phyloP scores from a whole-genome alignment of 495 filamentous ascomycete species.

The Alectoria sarmentosa region DNA sequence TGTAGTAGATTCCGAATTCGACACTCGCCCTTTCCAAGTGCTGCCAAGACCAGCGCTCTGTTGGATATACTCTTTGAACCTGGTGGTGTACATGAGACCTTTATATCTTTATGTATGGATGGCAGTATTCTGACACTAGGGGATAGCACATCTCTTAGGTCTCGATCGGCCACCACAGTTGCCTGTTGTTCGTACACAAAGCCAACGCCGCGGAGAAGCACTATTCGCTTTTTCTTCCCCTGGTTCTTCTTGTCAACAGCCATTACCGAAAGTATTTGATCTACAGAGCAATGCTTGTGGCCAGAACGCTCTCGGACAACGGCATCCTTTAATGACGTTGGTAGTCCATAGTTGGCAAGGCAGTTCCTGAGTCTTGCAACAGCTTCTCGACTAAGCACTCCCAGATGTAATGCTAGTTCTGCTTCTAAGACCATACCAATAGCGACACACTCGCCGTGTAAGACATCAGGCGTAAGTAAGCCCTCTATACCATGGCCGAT shows the following conservation, averaged over 20 bases:
- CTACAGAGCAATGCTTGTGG: constrained; percentile 84
- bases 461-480: constrained; percentile 86
- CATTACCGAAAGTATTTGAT: constrained; percentile 85
- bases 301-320: constrained; percentile 79
- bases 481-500: constrained; percentile 97
- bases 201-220: constrained; percentile 89
- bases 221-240: constrained; percentile 90
- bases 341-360: constrained; percentile 86
- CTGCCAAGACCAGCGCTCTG: constrained; percentile 84
- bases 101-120: constrained; percentile 52
- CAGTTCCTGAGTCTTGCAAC: constrained; percentile 88
- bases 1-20: constrained; percentile 87
- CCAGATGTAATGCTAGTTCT: constrained; percentile 83
- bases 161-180: constrained; percentile 76
- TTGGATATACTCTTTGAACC: constrained; percentile 99
- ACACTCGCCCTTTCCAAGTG: constrained; percentile 79
- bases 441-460: constrained; percentile 92
- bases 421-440: constrained; percentile 99
- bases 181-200: constrained; percentile 79
- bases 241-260: constrained; percentile 98
- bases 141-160: constrained; percentile 78
- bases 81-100: constrained; percentile 75
- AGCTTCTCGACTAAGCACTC: constrained; percentile 76
- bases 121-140: constrained; percentile 69
- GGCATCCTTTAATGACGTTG: constrained; percentile 77